These are phyloP conservation scores for Cryphonectria carpinicola DNA, from an alignment of 2,329 filamentous ascomycete genomes.

Conservation along the genomic window DNA sequence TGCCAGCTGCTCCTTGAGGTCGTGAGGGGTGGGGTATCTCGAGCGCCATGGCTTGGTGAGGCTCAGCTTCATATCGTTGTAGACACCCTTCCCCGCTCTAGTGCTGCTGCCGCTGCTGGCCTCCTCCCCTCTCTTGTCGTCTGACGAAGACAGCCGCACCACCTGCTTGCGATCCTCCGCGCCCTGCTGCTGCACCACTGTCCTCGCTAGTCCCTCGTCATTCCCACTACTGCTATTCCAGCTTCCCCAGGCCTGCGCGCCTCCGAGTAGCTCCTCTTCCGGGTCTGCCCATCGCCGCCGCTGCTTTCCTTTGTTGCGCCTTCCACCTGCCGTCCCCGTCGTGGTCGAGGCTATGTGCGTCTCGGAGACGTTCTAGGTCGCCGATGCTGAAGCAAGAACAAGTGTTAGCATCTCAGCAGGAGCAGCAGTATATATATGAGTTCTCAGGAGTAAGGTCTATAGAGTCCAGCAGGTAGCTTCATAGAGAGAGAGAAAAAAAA, in stretches of 20 bases:
- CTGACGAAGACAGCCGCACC: neutral
- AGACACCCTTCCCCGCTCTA: neutral
- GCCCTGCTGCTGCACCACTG: neutral
- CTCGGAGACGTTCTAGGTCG: constrained; percentile 25
- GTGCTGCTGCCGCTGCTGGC: neutral
- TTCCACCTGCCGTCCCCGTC: neutral
- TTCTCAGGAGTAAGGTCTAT: too few relatives aligned
- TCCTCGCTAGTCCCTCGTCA: neutral
- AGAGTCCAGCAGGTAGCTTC: neutral
- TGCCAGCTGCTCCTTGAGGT: constrained; percentile 24
- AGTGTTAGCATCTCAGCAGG: neutral
- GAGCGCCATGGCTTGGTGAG: constrained; percentile 27
- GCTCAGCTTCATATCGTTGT: constrained; percentile 25
- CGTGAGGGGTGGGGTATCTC: constrained; percentile 27
- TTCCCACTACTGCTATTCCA: neutral
- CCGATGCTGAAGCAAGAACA: constrained; percentile 20
- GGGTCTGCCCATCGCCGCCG: constrained; percentile 13
- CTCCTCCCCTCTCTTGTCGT: too few relatives aligned
- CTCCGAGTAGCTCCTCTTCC: constrained; percentile 23
- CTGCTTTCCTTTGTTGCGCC: constrained; percentile 12
- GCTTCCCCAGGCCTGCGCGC: constrained; percentile 20
- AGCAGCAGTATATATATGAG: neutral
- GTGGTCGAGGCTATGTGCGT: constrained; percentile 9
- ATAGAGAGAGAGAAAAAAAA: too few relatives aligned
- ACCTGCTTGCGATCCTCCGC: neutral